Conservation (phyloP, 2,329 filamentous ascomycete genomes). For the Penicillium carneum region DNA sequence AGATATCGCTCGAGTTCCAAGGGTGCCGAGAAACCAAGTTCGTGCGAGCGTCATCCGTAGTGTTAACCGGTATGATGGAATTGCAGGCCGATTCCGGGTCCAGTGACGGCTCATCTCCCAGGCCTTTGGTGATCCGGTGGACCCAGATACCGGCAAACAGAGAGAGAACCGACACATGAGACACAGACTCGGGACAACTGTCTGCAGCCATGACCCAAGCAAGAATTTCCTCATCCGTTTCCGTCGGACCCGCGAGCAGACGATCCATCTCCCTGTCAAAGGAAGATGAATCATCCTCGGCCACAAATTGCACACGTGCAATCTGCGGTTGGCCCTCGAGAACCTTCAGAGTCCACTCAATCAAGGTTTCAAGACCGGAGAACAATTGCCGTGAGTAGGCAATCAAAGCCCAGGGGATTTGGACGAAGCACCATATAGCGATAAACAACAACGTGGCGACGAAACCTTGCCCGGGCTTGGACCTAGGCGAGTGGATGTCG, state of each 20-base stretch:
- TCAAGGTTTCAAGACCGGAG: not conserved
- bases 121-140: not conserved
- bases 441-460: not conserved
- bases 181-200: not conserved
- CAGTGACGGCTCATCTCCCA: not conserved
- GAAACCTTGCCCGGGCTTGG: not conserved
- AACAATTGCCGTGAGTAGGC: conserved; percentile 4
- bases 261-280: conserved; percentile 3
- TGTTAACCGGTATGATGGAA: not conserved
- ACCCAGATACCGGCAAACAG: conserved; percentile 7
- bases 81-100: not conserved
- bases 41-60: not conserved
- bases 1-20: not conserved
- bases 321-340: conserved; percentile 8
- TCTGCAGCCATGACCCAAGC: not conserved
- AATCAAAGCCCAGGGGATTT: not conserved
- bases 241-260: conserved; percentile 5
- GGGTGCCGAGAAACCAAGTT: conserved; percentile 4
- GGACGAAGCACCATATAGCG: not conserved
- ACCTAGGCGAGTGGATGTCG: not conserved
- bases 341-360: not conserved
- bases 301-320: conserved; percentile 10
- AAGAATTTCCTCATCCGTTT: conserved; percentile 3
- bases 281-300: conserved; percentile 1
- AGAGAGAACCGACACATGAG: conserved; percentile 7